phyloP scores from a whole-genome alignment of 2,329 filamentous ascomycete species.

The Ceratocystis diversiconidia region DNA sequence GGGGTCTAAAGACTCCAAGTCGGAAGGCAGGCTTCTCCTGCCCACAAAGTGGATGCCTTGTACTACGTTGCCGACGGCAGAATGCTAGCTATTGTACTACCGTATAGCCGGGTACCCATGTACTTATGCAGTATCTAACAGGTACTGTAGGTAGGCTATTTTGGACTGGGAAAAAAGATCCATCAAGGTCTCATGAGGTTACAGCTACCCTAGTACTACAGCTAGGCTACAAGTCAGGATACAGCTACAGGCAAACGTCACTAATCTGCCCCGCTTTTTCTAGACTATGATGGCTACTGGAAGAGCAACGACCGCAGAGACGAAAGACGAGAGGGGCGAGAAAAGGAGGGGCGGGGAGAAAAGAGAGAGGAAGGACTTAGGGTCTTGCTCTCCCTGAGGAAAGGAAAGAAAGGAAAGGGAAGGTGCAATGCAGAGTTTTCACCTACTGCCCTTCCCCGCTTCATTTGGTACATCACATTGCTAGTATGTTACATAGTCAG shows the following conservation, averaged over 20 bases:
- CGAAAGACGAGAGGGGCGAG: background rate
- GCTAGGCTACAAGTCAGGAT: background rate
- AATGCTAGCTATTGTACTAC: background rate
- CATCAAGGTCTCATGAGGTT: background rate
- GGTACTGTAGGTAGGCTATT: background rate
- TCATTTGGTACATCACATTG: too few relatives aligned
- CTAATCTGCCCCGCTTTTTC: too few relatives aligned
- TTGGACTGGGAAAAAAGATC: background rate
- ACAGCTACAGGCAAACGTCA: too few relatives aligned
- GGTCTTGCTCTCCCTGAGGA: background rate
- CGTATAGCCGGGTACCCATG: background rate
- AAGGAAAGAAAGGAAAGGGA: too few relatives aligned
- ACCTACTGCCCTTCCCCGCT: too few relatives aligned
- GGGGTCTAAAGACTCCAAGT: background rate
- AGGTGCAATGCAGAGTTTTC: too few relatives aligned
- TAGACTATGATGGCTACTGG: too few relatives aligned
- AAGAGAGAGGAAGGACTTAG: background rate
- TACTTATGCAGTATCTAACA: background rate
- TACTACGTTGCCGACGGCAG: background rate
- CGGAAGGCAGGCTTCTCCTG: background rate
- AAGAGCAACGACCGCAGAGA: too few relatives aligned
- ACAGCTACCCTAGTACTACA: background rate
- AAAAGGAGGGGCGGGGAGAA: background rate
- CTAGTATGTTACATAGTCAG: too few relatives aligned
- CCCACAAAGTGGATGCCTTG: background rate